A percentile compares a stretch with the other conserved stretches of the same genome.
phyloP scores from a whole-genome alignment of 345 rosid species.

The Nephelium lappaceum region DNA sequence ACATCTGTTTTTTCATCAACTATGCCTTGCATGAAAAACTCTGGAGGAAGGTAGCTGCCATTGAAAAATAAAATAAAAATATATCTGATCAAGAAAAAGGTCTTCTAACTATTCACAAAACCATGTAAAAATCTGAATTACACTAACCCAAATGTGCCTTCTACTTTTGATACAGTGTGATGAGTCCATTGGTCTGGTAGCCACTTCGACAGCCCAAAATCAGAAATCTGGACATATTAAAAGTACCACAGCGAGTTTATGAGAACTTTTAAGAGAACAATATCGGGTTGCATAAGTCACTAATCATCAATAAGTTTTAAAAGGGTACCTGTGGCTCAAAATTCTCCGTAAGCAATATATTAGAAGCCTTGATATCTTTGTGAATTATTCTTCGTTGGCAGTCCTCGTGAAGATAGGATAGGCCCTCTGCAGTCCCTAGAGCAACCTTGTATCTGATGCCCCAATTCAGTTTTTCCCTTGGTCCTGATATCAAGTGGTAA shows the following conservation, averaged over 20 bases:
- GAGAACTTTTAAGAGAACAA: neutral
- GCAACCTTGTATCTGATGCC: slow-evolving; percentile 70
- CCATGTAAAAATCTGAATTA: neutral
- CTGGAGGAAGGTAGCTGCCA: slow-evolving; percentile 85
- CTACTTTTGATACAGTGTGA: slow-evolving; percentile 72
- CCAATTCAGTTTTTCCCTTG: slow-evolving; percentile 68
- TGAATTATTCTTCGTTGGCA: slow-evolving; percentile 94
- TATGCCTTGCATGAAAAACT: slow-evolving; percentile 89
- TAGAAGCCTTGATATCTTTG: slow-evolving; percentile 91
- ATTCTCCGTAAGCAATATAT: slow-evolving; percentile 81
- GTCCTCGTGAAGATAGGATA: slow-evolving; percentile 81
- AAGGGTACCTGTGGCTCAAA: slow-evolving; percentile 74
- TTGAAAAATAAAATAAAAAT: neutral
- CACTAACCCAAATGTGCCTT: slow-evolving; percentile 95
- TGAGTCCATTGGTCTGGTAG: slow-evolving; percentile 93
- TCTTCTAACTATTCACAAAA: slow-evolving; percentile 17
- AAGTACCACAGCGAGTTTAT: slow-evolving; percentile 14
- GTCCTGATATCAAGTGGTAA: slow-evolving; percentile 37
- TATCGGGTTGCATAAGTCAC: neutral
- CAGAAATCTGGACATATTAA: slow-evolving; percentile 70
- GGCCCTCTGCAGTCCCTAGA: slow-evolving; percentile 79
- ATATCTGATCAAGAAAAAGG: neutral
- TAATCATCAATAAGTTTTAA: neutral
- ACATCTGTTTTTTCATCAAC: slow-evolving; percentile 96
- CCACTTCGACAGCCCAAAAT: slow-evolving; percentile 98